These are phyloP conservation scores for Trichophyton equinum DNA, from an alignment of 2,329 filamentous ascomycete genomes.

Conservation along the genomic window DNA sequence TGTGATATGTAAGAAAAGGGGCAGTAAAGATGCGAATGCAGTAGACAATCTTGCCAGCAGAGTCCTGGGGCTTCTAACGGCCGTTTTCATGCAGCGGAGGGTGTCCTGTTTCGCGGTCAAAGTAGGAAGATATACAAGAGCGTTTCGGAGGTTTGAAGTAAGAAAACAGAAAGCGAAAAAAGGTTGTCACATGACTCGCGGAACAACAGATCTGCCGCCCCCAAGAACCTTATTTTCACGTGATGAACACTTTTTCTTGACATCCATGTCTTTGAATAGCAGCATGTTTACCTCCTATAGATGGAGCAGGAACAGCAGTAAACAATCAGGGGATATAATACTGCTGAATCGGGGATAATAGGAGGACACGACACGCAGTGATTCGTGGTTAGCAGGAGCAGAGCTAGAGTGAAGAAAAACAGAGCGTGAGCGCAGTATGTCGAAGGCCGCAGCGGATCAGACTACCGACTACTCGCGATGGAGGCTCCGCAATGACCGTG, in stretches of 20 bases:
- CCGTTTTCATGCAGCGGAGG: neutral
- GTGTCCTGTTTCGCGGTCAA: neutral
- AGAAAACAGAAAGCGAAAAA: neutral
- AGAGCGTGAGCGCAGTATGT: neutral
- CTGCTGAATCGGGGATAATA: no score
- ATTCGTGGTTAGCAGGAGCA: no score
- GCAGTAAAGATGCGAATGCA: neutral
- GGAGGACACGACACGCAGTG: no score
- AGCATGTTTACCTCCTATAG: no score
- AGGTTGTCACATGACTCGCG: neutral
- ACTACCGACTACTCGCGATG: slow-evolving; percentile 72
- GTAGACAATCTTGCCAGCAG: neutral
- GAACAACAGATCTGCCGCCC: neutral
- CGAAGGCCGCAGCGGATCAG: slow-evolving; percentile 16
- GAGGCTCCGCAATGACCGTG: slow-evolving; percentile 70
- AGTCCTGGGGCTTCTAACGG: neutral
- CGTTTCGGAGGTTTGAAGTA: neutral
- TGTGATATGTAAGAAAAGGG: neutral
- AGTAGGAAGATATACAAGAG: neutral
- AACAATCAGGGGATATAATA: neutral
- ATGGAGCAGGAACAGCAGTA: no score
- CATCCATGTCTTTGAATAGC: neutral
- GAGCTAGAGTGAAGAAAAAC: neutral
- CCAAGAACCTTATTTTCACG: neutral
- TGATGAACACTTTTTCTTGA: neutral